Conservation (phyloP, 495 filamentous ascomycete genomes). For the Lasiosphaeria ovina region DNA sequence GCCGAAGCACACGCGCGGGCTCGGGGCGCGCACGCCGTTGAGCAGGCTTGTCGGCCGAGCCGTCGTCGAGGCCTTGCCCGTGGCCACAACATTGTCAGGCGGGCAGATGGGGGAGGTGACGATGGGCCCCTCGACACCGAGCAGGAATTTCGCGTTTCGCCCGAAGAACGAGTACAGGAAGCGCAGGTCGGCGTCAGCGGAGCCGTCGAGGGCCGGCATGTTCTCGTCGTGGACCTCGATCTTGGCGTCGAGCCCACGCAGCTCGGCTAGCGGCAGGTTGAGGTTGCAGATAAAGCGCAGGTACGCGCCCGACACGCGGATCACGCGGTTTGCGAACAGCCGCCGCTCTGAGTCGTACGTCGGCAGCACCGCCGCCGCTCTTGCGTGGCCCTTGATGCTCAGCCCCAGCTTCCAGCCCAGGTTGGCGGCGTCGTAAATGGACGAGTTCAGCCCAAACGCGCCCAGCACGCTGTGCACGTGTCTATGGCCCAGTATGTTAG, state of each 20-base stretch:
- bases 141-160: not conserved
- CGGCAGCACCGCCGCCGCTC: not conserved
- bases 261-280: not conserved
- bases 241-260: not conserved
- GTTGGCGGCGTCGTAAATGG: not conserved
- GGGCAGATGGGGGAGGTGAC: not conserved
- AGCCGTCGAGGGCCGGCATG: not conserved
- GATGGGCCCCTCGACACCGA: not conserved
- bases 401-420: not conserved
- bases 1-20: not conserved
- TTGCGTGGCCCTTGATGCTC: not conserved
- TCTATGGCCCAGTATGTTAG: not conserved
- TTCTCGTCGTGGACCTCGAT: not conserved
- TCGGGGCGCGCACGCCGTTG: not conserved
- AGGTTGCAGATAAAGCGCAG: not conserved
- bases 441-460: not conserved
- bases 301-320: not conserved
- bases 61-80: too few species aligned
- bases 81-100: not conserved
- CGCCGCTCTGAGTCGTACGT: not conserved
- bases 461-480: not conserved
- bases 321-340: not conserved
- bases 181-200: not conserved
- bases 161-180: not conserved
- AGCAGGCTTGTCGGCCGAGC: not conserved